Percentiles rank a stretch among this genome's conserved stretches.
Evolutionary conservation across 257 asterid genomes (phyloP).

Genomic region (Nicotiana attenuata): DNA sequence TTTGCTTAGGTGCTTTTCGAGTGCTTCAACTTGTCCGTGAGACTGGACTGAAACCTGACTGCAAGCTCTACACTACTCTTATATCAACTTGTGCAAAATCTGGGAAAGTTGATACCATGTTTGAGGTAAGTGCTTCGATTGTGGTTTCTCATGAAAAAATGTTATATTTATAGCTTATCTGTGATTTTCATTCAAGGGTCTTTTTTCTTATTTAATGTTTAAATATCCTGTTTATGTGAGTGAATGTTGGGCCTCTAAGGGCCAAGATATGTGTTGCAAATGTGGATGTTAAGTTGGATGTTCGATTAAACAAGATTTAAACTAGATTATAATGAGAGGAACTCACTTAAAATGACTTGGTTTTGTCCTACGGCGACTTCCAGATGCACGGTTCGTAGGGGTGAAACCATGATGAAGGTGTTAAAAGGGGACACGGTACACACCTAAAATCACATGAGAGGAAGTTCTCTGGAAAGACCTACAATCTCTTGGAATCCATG

Average conservation of each 20-base stretch:
- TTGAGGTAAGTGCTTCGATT: conserved; percentile 44
- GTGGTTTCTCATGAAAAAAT: background rate
- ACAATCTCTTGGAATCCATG: background rate
- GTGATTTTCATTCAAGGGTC: background rate
- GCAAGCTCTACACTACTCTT: conserved; percentile 93
- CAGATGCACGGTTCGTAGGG: background rate
- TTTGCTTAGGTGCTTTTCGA: conserved; percentile 71
- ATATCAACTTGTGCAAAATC: conserved; percentile 94
- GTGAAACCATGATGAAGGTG: background rate
- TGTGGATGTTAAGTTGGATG: background rate
- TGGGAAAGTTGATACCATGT: conserved; percentile 96
- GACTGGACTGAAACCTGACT: conserved; percentile 68
- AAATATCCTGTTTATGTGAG: background rate
- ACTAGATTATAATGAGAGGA: background rate
- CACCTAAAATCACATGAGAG: too few species aligned
- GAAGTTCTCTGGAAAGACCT: background rate
- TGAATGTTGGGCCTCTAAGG: background rate
- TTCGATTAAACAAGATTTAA: background rate
- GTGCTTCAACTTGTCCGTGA: conserved; percentile 66
- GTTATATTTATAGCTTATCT: conserved; percentile 1
- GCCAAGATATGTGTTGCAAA: background rate
- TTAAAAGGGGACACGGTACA: background rate
- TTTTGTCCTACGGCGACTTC: background rate
- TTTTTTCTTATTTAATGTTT: background rate
- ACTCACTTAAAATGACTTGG: background rate